phyloP scores from a whole-genome alignment of 1,284 basidiomycete genomes.

The Neolentinus lepideus region DNA sequence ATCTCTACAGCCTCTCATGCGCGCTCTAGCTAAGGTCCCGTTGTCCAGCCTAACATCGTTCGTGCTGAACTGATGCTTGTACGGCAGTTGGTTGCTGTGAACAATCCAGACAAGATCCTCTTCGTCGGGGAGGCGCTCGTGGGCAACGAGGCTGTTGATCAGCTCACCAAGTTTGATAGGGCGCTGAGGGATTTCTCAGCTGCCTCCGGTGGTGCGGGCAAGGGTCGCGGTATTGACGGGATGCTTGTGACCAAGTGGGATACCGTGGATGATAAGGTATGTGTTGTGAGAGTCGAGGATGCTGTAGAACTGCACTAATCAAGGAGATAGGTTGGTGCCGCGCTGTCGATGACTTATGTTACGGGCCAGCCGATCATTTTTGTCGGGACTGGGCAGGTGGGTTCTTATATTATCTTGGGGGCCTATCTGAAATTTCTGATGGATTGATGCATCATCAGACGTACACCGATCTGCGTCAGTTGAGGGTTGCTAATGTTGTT shows the following conservation, averaged over 20 bases:
- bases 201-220: slow-evolving; percentile 49
- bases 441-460: slow-evolving; percentile 44
- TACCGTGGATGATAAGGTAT: slow-evolving; percentile 88
- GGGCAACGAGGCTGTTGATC: slow-evolving; percentile 95
- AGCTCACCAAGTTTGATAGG: slow-evolving; percentile 90
- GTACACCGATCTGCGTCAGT: slow-evolving; percentile 87
- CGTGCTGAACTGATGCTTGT: slow-evolving; percentile 6
- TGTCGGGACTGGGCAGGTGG: slow-evolving; percentile 90
- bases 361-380: slow-evolving; percentile 96
- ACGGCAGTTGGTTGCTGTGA: slow-evolving; percentile 76
- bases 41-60: not conserved
- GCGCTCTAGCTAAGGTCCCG: slow-evolving; percentile 84
- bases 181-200: slow-evolving; percentile 85
- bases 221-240: slow-evolving; percentile 88
- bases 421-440: not conserved
- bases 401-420: slow-evolving; percentile 18
- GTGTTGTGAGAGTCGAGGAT: slow-evolving; percentile 9
- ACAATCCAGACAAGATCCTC: slow-evolving; percentile 92
- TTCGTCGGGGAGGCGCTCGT: slow-evolving; percentile 96
- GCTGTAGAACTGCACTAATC: slow-evolving; percentile 1
- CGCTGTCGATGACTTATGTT: slow-evolving; percentile 95
- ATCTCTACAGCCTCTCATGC: slow-evolving; percentile 75
- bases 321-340: slow-evolving; percentile 78
- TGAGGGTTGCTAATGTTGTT: slow-evolving; percentile 89
- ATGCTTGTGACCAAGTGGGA: slow-evolving; percentile 98